Conservation (phyloP, 176 grass and related monocot genomes). For the Dendrocalamus sinicus region DNA sequence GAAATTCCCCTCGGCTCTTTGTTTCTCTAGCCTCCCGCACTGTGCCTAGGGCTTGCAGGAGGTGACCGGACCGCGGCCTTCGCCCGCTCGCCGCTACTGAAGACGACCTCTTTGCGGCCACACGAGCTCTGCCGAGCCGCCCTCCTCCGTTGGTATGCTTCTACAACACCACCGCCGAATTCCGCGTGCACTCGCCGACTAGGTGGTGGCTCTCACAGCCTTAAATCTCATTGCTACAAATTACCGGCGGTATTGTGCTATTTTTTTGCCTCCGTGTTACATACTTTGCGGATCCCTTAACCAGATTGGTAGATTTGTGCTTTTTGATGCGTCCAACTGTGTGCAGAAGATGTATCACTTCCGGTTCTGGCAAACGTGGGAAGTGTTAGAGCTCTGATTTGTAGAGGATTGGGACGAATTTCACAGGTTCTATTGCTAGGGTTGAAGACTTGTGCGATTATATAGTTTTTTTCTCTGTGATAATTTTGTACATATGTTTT, state of each 20-base stretch:
- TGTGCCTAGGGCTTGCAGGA: conserved; percentile 50
- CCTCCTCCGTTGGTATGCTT: background rate
- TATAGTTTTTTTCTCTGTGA: background rate
- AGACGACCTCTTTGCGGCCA: conserved; percentile 4
- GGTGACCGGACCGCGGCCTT: conserved; percentile 28
- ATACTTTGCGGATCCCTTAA: background rate
- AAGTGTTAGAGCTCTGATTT: conserved; percentile 1
- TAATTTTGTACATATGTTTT: background rate
- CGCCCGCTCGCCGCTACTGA: conserved; percentile 22
- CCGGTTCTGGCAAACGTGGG: background rate
- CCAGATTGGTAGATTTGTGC: conserved; percentile 21
- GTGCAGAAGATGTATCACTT: background rate
- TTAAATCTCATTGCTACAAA: background rate
- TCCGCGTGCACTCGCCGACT: background rate
- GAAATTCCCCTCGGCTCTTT: conserved; percentile 19
- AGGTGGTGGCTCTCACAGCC: conserved; percentile 4
- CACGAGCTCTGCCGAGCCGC: background rate
- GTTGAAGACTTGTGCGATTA: conserved; percentile 1
- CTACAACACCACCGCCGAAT: background rate
- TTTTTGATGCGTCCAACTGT: background rate
- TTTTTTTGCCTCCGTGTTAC: background rate
- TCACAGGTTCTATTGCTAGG: background rate
- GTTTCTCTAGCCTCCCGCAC: conserved; percentile 29
- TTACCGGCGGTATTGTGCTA: background rate
- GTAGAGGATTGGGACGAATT: conserved; percentile 21